A percentile compares a stretch with the other conserved stretches of the same genome.
phyloP scores from a whole-genome alignment of 805 yeast species.

The Zygosaccharomyces lentus region DNA sequence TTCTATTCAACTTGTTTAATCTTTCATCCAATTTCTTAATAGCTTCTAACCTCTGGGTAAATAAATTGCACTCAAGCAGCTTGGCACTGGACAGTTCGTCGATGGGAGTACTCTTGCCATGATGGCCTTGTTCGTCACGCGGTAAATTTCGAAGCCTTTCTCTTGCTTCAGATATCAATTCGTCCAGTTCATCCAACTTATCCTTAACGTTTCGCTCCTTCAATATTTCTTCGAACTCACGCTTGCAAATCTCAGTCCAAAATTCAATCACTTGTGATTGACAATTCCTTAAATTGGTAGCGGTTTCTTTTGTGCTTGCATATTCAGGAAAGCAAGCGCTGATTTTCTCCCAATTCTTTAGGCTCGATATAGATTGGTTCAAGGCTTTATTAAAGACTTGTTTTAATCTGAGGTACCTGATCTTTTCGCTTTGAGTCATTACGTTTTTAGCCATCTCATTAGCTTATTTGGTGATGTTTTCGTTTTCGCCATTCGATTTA shows the following conservation, averaged over 20 bases:
- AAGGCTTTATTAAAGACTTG: constrained; percentile 52
- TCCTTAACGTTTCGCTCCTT: constrained; percentile 40
- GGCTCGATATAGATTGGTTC: constrained; percentile 45
- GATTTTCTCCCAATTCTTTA: constrained; percentile 48
- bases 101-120: constrained; percentile 12
- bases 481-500: not conserved
- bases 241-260: constrained; percentile 46
- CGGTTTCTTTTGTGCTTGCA: constrained; percentile 44
- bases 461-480: not conserved
- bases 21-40: constrained; percentile 24
- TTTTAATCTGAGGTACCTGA: constrained; percentile 48
- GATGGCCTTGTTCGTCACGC: constrained; percentile 2
- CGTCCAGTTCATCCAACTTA: constrained; percentile 39
- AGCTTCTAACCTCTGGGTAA: constrained; percentile 21
- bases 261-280: constrained; percentile 48
- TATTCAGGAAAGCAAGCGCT: constrained; percentile 52
- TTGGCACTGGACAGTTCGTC: constrained; percentile 26
- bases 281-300: constrained; percentile 44
- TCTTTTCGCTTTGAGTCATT: constrained; percentile 20
- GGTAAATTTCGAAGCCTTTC: constrained; percentile 12
- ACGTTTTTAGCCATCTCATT: not conserved
- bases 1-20: constrained; percentile 16
- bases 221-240: constrained; percentile 53
- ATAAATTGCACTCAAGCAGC: constrained; percentile 26
- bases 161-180: constrained; percentile 37